Evolutionary conservation across 177 flowering plant genomes (phyloP).

Genomic region (Telopea speciosissima): DNA sequence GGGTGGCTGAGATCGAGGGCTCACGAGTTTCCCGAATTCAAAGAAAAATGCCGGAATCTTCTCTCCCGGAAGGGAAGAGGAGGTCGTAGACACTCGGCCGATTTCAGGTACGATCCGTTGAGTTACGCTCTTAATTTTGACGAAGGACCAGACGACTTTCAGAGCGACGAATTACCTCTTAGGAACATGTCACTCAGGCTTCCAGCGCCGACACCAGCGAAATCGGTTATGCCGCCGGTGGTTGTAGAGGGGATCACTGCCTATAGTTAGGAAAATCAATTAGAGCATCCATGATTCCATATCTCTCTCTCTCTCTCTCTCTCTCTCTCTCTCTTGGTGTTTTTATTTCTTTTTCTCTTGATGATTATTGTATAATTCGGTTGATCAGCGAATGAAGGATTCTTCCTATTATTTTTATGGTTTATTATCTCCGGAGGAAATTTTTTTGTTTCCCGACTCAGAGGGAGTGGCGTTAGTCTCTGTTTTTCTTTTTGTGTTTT

Average conservation of each 20-base stretch:
- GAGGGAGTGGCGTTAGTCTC: too few relatives aligned
- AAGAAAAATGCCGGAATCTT: conserved; percentile 29
- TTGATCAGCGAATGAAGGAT: too few relatives aligned
- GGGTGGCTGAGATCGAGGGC: conserved; percentile 33
- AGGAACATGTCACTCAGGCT: conserved; percentile 39
- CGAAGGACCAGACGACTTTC: conserved; percentile 25
- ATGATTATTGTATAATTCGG: neutral
- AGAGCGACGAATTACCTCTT: conserved; percentile 23
- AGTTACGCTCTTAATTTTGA: conserved; percentile 56
- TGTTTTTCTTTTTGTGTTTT: too few relatives aligned
- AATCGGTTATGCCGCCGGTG: neutral
- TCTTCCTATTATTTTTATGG: too few relatives aligned
- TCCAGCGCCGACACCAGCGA: conserved; percentile 28
- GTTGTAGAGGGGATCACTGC: neutral
- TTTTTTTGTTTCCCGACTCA: too few relatives aligned
- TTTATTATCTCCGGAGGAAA: too few relatives aligned
- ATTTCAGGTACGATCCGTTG: conserved; percentile 51
- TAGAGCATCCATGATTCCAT: neutral
- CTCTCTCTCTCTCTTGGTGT: too few relatives aligned
- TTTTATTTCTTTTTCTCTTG: too few relatives aligned
- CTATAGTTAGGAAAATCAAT: neutral
- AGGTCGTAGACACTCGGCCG: conserved; percentile 28
- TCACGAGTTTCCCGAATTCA: conserved; percentile 36
- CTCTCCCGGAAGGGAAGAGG: conserved; percentile 21
- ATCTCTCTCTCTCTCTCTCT: too few relatives aligned